Percentiles rank a stretch among this genome's conserved stretches.
These are phyloP conservation scores for Coemansia sp. DNA, from an alignment of 192 early-diverging fungal genomes.

Conservation along the genomic window DNA sequence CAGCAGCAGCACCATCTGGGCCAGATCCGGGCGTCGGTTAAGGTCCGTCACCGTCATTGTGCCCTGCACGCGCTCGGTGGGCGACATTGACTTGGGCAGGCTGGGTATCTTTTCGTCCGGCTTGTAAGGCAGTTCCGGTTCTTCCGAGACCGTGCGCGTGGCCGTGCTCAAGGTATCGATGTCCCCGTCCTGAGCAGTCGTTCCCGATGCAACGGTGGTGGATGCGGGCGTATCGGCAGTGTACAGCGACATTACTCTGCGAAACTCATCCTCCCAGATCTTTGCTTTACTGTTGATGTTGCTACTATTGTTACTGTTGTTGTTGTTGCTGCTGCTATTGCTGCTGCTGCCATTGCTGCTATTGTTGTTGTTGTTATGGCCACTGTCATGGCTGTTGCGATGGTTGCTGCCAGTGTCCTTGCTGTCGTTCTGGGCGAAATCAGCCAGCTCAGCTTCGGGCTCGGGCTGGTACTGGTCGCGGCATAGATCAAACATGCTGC, in stretches of 20 bases:
- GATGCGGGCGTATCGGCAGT: conserved; percentile 2
- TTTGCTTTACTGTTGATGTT: conserved; percentile 19
- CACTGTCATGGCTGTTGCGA: background rate
- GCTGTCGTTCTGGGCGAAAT: background rate
- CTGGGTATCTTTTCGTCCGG: background rate
- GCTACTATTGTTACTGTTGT: background rate
- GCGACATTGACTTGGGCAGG: background rate
- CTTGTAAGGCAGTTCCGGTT: background rate
- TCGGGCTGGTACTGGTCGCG: conserved; percentile 9
- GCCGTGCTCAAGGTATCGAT: conserved; percentile 13
- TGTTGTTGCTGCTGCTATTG: too few species aligned
- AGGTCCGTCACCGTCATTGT: conserved; percentile 30
- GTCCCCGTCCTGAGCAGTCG: conserved; percentile 7
- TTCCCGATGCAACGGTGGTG: conserved; percentile 7
- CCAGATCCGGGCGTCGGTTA: conserved; percentile 34
- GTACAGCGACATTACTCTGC: conserved; percentile 43
- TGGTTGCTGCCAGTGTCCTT: too few species aligned
- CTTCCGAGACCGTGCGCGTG: conserved; percentile 3
- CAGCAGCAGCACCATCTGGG: conserved; percentile 48
- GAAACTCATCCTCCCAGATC: conserved; percentile 50
- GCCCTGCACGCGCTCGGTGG: background rate
- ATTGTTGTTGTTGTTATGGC: background rate
- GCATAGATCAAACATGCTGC: conserved; percentile 25
- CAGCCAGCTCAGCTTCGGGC: conserved; percentile 1
- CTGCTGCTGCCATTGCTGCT: too few species aligned